Percentiles rank a stretch among this genome's conserved stretches.
phyloP scores from a whole-genome alignment of 768 basidiomycete species.

The Amanita brunnescens region DNA sequence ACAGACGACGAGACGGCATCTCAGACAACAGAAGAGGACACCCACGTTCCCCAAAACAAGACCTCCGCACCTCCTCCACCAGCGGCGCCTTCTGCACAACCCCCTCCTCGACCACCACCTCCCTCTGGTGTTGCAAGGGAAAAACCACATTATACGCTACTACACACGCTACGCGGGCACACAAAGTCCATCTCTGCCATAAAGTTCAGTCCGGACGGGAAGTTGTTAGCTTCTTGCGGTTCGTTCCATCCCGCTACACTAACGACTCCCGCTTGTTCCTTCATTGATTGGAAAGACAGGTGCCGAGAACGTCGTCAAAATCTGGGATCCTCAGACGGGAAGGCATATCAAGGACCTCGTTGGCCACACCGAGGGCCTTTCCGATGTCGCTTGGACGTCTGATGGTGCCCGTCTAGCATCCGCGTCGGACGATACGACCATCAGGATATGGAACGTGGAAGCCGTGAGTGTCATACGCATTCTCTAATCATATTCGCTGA shows the following conservation, averaged over 20 bases:
- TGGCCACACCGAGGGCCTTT: constrained; percentile 77
- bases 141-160: constrained; percentile 61
- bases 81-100: constrained; percentile 23
- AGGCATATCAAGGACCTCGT: constrained; percentile 65
- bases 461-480: constrained; percentile 34
- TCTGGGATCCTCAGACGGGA: constrained; percentile 78
- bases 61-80: constrained; percentile 22
- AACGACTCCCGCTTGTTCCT: neutral
- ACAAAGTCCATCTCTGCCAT: constrained; percentile 79
- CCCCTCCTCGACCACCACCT: constrained; percentile 5
- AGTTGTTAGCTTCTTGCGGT: constrained; percentile 83
- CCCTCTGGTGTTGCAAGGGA: constrained; percentile 19
- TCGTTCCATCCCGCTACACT: constrained; percentile 18
- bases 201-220: constrained; percentile 88
- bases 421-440: constrained; percentile 86
- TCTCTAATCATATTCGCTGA: neutral
- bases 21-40: constrained; percentile 82
- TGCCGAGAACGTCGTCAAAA: constrained; percentile 70
- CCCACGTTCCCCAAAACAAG: constrained; percentile 60
- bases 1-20: constrained; percentile 61
- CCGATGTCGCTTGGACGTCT: constrained; percentile 83
- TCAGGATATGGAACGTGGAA: constrained; percentile 86
- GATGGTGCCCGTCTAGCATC: constrained; percentile 80
- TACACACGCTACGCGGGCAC: constrained; percentile 67
- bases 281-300: constrained; percentile 29